phyloP scores from a whole-genome alignment of 179 eudicot genomes.

The Vitellaria paradoxa region DNA sequence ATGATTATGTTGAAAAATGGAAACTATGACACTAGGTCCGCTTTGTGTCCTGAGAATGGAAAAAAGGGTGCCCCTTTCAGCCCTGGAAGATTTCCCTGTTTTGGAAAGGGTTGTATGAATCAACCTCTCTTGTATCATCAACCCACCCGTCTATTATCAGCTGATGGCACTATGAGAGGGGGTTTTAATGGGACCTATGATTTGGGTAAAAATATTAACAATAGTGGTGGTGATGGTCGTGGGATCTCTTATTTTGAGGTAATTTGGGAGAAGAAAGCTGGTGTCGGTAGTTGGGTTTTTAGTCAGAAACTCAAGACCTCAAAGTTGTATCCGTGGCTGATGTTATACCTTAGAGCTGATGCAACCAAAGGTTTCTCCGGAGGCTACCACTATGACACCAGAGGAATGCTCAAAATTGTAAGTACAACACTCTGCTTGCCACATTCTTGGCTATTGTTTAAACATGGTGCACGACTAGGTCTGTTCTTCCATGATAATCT shows the following conservation, averaged over 20 bases:
- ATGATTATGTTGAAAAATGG: conserved; percentile 85
- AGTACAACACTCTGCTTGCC: conserved; percentile 10
- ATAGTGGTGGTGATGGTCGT: conserved; percentile 11
- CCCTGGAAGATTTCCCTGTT: conserved; percentile 68
- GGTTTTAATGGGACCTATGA: conserved; percentile 65
- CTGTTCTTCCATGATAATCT: background rate
- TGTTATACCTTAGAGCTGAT: conserved; percentile 78
- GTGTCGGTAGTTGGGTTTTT: conserved; percentile 60
- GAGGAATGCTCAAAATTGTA: conserved; percentile 80
- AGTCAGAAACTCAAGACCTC: conserved; percentile 60
- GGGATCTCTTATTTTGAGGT: conserved; percentile 57
- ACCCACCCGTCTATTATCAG: conserved; percentile 27
- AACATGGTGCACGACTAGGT: background rate
- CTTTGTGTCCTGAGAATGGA: conserved; percentile 69
- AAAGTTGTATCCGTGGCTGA: conserved; percentile 67
- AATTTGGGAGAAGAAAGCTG: conserved; percentile 62
- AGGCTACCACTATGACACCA: conserved; percentile 72
- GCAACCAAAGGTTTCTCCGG: conserved; percentile 74
- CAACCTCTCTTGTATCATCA: conserved; percentile 55
- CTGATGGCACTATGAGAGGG: conserved; percentile 38
- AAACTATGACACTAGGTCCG: conserved; percentile 57
- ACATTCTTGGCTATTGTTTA: background rate
- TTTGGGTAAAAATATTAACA: conserved; percentile 19
- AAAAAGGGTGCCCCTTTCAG: conserved; percentile 44
- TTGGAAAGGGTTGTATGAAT: conserved; percentile 76